Evolutionary conservation across 2,329 filamentous ascomycete genomes (phyloP).

Genomic region (Ceratocystis cacaofunesta): DNA sequence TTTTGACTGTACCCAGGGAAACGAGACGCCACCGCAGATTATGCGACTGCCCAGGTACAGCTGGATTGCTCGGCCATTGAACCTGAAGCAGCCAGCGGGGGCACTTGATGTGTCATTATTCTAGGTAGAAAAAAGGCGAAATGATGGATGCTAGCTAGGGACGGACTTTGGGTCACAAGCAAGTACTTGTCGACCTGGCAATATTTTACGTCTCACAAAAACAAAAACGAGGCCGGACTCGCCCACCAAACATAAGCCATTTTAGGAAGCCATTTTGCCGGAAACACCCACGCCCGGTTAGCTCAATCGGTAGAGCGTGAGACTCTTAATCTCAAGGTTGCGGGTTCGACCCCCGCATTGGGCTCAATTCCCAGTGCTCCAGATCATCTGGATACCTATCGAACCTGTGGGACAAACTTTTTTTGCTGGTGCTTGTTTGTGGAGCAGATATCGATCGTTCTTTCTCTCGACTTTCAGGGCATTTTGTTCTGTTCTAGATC

Average conservation of each 20-base stretch:
- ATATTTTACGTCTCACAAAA: neutral
- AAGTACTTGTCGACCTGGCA: too few relatives aligned
- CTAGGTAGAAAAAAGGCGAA: neutral
- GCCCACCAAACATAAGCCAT: neutral
- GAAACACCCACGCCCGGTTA: constrained; percentile 32
- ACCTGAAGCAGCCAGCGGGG: neutral
- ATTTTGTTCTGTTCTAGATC: neutral
- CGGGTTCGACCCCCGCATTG: constrained; percentile 28
- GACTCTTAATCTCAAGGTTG: constrained; percentile 44
- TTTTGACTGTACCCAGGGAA: neutral
- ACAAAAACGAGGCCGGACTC: neutral
- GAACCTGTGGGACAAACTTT: neutral
- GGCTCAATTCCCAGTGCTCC: constrained; percentile 19
- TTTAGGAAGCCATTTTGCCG: neutral
- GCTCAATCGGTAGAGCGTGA: constrained; percentile 61
- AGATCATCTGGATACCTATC: constrained; percentile 11
- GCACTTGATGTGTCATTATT: neutral
- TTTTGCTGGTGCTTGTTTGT: neutral
- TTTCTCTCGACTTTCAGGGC: neutral
- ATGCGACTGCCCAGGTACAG: neutral
- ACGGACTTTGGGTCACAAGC: too few relatives aligned
- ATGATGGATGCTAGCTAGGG: too few relatives aligned
- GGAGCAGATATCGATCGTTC: neutral
- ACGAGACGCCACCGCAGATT: neutral
- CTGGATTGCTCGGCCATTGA: neutral